phyloP scores from a whole-genome alignment of 139 green algal species.

The Coccomyxa sp. region DNA sequence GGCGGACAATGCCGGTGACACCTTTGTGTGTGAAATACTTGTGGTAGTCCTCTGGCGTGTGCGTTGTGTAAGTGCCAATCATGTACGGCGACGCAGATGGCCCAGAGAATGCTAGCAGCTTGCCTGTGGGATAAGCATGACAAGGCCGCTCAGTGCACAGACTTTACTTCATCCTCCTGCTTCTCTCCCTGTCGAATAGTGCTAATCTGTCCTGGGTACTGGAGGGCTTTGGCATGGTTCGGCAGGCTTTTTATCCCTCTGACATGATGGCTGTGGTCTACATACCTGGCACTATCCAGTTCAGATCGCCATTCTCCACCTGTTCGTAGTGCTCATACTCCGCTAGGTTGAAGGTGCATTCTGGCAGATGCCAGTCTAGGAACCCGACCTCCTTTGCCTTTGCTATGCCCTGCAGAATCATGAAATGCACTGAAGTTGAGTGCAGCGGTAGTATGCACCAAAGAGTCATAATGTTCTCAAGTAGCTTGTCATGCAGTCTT shows the following conservation, averaged over 20 bases:
- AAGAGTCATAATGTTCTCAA: not conserved
- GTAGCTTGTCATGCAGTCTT: not conserved
- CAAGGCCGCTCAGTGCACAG: not conserved
- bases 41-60: slow-evolving; percentile 84
- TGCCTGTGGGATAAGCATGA: slow-evolving; percentile 33
- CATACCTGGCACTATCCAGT: slow-evolving; percentile 83
- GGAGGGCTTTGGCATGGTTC: too few relatives aligned
- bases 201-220: not conserved
- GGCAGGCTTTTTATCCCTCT: too few relatives aligned
- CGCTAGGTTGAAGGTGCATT: slow-evolving; percentile 60
- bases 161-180: too few relatives aligned
- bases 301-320: slow-evolving; percentile 87
- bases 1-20: slow-evolving; percentile 71
- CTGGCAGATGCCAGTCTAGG: slow-evolving; percentile 64
- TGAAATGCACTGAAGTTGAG: not conserved
- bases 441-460: not conserved
- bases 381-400: slow-evolving; percentile 73
- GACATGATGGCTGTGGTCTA: too few relatives aligned
- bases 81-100: slow-evolving; percentile 55
- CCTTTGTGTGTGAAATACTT: slow-evolving; percentile 64
- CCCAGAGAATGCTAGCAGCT: slow-evolving; percentile 85
- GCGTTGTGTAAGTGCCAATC: slow-evolving; percentile 74
- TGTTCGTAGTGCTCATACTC: slow-evolving; percentile 94
- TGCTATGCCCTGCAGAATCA: slow-evolving; percentile 50
- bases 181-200: too few relatives aligned